Evolutionary conservation across 2,329 filamentous ascomycete genomes (phyloP).

Genomic region (Colletotrichum phormii): DNA sequence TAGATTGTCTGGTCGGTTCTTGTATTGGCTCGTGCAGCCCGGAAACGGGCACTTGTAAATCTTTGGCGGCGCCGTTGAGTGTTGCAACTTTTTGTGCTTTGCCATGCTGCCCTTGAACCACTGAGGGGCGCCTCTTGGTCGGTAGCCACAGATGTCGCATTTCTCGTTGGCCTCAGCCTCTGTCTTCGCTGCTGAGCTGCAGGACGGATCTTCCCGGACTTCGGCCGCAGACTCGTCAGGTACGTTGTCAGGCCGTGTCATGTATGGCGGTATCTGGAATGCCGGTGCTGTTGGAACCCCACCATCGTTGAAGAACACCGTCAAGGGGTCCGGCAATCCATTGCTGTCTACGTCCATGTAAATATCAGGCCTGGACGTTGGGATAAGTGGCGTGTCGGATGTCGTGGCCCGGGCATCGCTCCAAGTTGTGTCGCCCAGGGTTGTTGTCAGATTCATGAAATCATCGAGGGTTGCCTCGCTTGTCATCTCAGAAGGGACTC

Average conservation of each 20-base stretch:
- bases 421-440: conserved; percentile 6
- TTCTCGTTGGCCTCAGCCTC: conserved; percentile 58
- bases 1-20: conserved; percentile 67
- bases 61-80: conserved; percentile 59
- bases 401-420: not conserved
- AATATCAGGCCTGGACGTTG: not conserved
- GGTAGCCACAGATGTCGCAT: conserved; percentile 66
- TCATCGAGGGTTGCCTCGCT: conserved; percentile 28
- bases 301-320: not conserved
- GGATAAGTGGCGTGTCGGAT: not conserved
- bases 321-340: not conserved
- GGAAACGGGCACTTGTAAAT: conserved; percentile 66
- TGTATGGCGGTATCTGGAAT: not conserved
- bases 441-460: conserved; percentile 32
- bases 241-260: not conserved
- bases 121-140: conserved; percentile 66
- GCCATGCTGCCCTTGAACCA: conserved; percentile 71
- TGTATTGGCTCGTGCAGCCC: conserved; percentile 66
- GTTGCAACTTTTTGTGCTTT: conserved; percentile 67
- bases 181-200: conserved; percentile 44
- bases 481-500: not conserved
- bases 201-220: conserved; percentile 13
- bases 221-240: not conserved
- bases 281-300: not conserved
- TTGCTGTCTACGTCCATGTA: not conserved